Base-by-base conservation (phyloP, 768 basidiomycete species). In the Lyophyllum shimeji region DNA sequence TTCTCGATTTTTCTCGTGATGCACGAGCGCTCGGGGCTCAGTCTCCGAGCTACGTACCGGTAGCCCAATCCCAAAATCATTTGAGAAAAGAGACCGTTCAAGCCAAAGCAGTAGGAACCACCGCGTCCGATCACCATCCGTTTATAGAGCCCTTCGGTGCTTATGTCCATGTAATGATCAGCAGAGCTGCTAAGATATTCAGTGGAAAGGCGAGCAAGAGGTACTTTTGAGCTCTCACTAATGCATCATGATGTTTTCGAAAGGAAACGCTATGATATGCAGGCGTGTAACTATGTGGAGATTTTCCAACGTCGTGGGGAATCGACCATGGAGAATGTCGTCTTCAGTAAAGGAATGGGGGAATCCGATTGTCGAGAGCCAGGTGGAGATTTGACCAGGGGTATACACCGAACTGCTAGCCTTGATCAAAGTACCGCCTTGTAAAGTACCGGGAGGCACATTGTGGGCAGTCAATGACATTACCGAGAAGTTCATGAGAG, bases 221-320 rank as follows among this genome's bases (percentile, higher is more conserved):
- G 20, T n/a, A 21, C 24, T 13, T 37, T 12, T 37, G 21, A 45
- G 11, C 3, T 40, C 58, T 55, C 42, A 59, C 58, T 55, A 59
- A 34, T 59, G 54, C 53, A 56, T 59, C 54, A 52, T 58, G 7
- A 50, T 58, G 43, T 61, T 61, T 48, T 61, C 56, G 21, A 50
- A 61, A 15, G 60, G 53, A 50, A 52, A 47, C 18, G 60, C n/a
- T 12, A 61, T 52, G 9, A 61, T 53, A 25, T 55, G 51, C 2
- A 61, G 56, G 40, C 57, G 56, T 37, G 51, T 53, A 17, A 61
- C 49, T 12, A 58, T 15, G 20, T 45, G 51, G 8, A 61, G 44
- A 50, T 61, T 55, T 15, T 61, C 50, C 4, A 61, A 50, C 5
- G 53, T 60, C 27, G 56, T 53, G 40, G 60, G 46, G 31, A 60